Evolutionary conservation across 2,329 filamentous ascomycete genomes (phyloP), one percentile per base, ranked within the genome.

Genomic region (Fusarium sp.): DNA sequence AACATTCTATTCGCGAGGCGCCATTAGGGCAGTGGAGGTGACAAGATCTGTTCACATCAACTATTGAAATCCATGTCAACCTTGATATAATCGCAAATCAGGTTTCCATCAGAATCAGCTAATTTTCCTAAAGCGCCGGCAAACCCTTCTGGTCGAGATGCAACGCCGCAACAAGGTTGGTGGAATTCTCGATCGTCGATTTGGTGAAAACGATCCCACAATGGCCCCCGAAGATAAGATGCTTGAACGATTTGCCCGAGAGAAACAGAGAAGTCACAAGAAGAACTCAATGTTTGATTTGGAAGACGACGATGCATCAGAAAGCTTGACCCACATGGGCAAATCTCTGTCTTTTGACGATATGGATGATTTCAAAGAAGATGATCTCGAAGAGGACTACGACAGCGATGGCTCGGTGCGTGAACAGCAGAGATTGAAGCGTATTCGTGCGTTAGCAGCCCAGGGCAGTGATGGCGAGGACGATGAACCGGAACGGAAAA

Each of bases 191-290:
- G 96, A 99, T 87, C 90, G 94, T 79, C 92, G 96, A 78, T 98
- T 99, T 79, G 96, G 97, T 82, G 97, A 99, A 85, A 93, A 97
- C 79, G 95, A 99, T 81, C 94, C 95, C 17, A 93, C 91, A 18
- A 96, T 99, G 94, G 94, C 94, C 7, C 92, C 95, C 5, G 96
- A 99, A 80, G 94, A 98, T 79, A 93, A 93, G 81, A 96, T 96
- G 85, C 89, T 96, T 75, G 94, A 98, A 82, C 90, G 96, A 79
- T 99, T 97, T 80, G 94, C 96, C 50, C 87, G 91, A 78, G 96
- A 98, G 84, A 96, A 96, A 82, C 92, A 95, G 84, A 88, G 89
- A 76, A 89, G 89, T 73, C 90, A 94, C 84, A 94, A 93, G 81
- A 94, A 93, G 79, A 91, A 87, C 56, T 92, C 92, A 35, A 85